Percentiles rank a stretch among this genome's conserved stretches.
phyloP scores from a whole-genome alignment of 108 stramenopile species.

The Stephanodiscus triporus region DNA sequence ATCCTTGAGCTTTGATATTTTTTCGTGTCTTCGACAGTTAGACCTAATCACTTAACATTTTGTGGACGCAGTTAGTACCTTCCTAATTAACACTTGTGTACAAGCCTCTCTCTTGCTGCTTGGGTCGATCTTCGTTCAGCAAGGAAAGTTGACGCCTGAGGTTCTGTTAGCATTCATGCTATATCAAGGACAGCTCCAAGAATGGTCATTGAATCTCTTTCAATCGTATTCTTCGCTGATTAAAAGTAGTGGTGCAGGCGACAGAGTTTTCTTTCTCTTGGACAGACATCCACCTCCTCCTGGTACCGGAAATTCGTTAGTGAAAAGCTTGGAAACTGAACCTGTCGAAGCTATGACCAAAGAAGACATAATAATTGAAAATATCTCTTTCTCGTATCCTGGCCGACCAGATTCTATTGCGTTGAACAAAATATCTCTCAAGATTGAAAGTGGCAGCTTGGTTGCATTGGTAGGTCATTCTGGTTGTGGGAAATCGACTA shows the following conservation, averaged over 20 bases:
- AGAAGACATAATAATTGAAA: constrained; percentile 45
- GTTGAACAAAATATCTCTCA: constrained; percentile 68
- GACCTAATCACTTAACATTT: no score
- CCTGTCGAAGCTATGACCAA: constrained; percentile 11
- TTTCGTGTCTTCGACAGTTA: no score
- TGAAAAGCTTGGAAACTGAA: constrained; percentile 18
- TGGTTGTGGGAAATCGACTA: constrained; percentile 91
- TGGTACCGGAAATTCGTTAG: constrained; percentile 63
- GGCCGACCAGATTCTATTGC: constrained; percentile 80
- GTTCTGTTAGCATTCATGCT: constrained; percentile 96
- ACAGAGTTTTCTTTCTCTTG: constrained; percentile 88
- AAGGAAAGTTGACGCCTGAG: constrained; percentile 62
- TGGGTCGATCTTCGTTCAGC: constrained; percentile 70
- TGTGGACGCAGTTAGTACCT: constrained; percentile 81
- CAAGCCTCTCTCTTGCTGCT: constrained; percentile 76
- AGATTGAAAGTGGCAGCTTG: constrained; percentile 78
- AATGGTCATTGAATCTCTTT: constrained; percentile 89
- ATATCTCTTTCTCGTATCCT: constrained; percentile 93
- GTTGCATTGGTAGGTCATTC: constrained; percentile 92
- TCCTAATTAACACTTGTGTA: constrained; percentile 89
- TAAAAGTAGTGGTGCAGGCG: constrained; percentile 92
- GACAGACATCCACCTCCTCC: constrained; percentile 77
- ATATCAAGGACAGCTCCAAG: constrained; percentile 90
- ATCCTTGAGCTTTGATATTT: no score
- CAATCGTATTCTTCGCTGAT: constrained; percentile 88